Evolutionary conservation across 2,329 filamentous ascomycete genomes (phyloP), one percentile per base, ranked within the genome.

Genomic region (Neurospora crassa): DNA sequence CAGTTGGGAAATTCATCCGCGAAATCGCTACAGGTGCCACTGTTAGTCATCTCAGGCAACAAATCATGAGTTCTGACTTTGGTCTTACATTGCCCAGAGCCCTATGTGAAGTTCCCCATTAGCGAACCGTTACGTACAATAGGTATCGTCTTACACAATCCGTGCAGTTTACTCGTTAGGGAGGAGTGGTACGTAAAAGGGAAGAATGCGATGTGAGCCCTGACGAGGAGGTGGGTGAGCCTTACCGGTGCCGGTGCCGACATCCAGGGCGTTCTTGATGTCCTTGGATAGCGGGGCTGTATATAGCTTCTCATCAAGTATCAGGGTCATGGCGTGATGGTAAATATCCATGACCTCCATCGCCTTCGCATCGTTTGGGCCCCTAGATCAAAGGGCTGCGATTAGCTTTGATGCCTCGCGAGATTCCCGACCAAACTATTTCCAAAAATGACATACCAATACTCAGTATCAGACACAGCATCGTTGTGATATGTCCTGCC

Each of bases 231-330:
- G 1, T 37, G 47, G n/a, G 3, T 8, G 12, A 12, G 24, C 69
- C 40, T 67, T 45, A 12, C 71, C 71, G 1, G 71, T 72, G 8
- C 71, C 71, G 40, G 71, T 72, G 10, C 69, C 69, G 8, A 69
- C 40, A 59, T 69, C 68, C 43, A 59, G 45, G 1, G 34, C 68
- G 16, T 41, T 63, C 34, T 63, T 16, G 43, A 69, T 40, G 16
- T 47, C 5, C 68, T 69, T 69, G 42, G 47, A n/a, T 16, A 69
- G 10, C 5, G 67, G 67, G 20, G 43, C 14, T 40, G 45, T 69
- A 11, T 59, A 42, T 3, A 68, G 34, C 3, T 34, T n/a, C 2
- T 14, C 40, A 53, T 40, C 18, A 29, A 34, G 3, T 2, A 53
- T 1, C 18, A 69, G 43, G 0, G 45, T 34, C 24, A 53, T 29